Evolutionary conservation across 768 basidiomycete genomes (phyloP).

Genomic region (Nidularia pulvinata): DNA sequence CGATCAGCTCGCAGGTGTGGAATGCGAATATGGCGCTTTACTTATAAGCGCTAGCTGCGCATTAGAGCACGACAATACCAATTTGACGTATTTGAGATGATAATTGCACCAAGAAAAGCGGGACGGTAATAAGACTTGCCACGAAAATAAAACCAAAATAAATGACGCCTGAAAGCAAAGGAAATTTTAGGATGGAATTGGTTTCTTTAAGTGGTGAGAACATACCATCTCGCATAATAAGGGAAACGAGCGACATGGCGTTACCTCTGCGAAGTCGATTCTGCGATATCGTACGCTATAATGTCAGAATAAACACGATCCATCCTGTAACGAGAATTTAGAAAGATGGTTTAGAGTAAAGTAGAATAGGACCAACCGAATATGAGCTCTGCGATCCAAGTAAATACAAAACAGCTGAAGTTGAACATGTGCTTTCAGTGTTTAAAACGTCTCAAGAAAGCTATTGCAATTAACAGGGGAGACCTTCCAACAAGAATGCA

Average conservation of each 20-base stretch:
- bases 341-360: no score
- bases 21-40: no score
- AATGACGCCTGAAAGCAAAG: conserved; percentile 17
- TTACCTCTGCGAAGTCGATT: conserved; percentile 9
- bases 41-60: no score
- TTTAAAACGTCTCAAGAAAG: conserved; percentile 4
- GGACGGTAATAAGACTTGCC: conserved; percentile 25
- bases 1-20: no score
- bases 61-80: no score
- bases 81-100: no score
- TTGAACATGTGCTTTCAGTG: not conserved
- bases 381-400: conserved; percentile 32
- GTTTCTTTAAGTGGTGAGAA: no score
- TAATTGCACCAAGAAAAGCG: conserved; percentile 25
- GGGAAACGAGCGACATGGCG: conserved; percentile 15
- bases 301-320: conserved; percentile 24
- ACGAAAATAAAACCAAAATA: conserved; percentile 32
- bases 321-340: conserved; percentile 15
- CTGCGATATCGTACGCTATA: conserved; percentile 18
- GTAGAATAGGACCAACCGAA: conserved; percentile 18
- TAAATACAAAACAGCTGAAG: conserved; percentile 27
- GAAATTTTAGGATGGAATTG: not conserved
- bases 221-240: conserved; percentile 32
- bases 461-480: conserved; percentile 9
- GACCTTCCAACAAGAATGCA: conserved; percentile 31